Percentiles rank a stretch among this genome's conserved stretches.
Evolutionary conservation across 257 asterid species (phyloP).

Genomic region (Cruciata laevipes): DNA sequence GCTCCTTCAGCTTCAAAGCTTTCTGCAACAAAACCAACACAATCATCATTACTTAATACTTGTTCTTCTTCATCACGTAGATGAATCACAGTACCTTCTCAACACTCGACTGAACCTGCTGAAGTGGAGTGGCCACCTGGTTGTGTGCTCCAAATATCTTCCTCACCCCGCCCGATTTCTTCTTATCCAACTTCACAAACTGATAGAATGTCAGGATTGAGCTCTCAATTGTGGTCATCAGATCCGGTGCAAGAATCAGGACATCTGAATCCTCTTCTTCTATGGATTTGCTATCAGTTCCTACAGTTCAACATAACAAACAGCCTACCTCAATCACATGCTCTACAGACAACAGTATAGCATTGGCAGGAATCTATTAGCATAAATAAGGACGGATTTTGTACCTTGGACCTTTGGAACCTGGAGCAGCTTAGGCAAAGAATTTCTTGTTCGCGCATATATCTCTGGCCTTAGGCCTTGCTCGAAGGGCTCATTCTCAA

Average conservation of each 20-base stretch:
- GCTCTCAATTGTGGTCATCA: conserved; percentile 58
- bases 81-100: conserved; percentile 49
- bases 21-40: conserved; percentile 38
- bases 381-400: background rate
- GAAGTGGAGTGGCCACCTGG: conserved; percentile 65
- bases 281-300: conserved; percentile 42
- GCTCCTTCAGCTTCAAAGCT: conserved; percentile 66
- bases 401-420: conserved; percentile 87
- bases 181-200: conserved; percentile 78
- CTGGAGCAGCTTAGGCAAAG: conserved; percentile 78
- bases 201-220: conserved; percentile 63
- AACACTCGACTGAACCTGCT: conserved; percentile 64
- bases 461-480: conserved; percentile 71
- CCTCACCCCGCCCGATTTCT: conserved; percentile 45
- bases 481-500: conserved; percentile 95
- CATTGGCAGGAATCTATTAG: background rate
- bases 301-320: conserved; percentile 32
- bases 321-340: background rate
- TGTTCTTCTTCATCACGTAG: too few species aligned
- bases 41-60: background rate
- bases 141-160: conserved; percentile 48
- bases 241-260: conserved; percentile 47
- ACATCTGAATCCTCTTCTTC: conserved; percentile 43
- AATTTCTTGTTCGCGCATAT: conserved; percentile 61
- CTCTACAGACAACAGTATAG: background rate